phyloP scores from a whole-genome alignment of 1,284 basidiomycete genomes.

The Athelia sp. region DNA sequence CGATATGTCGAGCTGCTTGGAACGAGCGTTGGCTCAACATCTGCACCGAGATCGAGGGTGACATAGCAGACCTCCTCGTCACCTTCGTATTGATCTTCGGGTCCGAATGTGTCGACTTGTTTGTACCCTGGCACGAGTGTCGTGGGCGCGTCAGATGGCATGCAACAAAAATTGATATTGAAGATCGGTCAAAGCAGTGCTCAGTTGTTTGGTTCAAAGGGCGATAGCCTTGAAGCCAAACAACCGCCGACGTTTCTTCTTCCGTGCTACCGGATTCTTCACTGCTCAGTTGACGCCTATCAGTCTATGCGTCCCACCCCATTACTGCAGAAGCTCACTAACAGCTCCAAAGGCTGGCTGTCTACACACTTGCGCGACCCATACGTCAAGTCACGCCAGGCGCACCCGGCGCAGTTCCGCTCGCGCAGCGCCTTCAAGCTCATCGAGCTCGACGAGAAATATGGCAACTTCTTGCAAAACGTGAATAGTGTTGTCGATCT shows the following conservation, averaged over 20 bases:
- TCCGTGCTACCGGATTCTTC: background rate
- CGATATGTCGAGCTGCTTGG: constrained; percentile 63
- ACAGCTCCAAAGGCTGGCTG: constrained; percentile 53
- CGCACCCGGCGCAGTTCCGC: constrained; percentile 45
- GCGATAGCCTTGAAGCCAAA: background rate
- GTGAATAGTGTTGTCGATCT: constrained; percentile 72
- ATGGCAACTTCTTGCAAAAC: constrained; percentile 47
- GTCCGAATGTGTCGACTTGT: constrained; percentile 56
- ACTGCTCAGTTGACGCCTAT: background rate
- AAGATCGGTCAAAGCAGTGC: no score
- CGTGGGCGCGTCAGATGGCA: background rate
- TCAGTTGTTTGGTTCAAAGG: background rate
- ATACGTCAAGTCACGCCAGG: constrained; percentile 57
- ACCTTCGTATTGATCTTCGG: constrained; percentile 56
- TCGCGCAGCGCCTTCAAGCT: constrained; percentile 87
- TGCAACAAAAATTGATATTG: no score
- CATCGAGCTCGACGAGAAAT: constrained; percentile 59
- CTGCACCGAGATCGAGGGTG: constrained; percentile 61
- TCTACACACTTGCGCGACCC: constrained; percentile 61
- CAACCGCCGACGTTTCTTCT: background rate
- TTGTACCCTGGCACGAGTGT: constrained; percentile 46
- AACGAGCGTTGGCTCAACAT: constrained; percentile 65
- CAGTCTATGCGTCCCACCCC: background rate
- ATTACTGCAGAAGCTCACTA: background rate
- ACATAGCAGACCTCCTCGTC: constrained; percentile 61